Conservation (phyloP, 2,329 filamentous ascomycete genomes). For the Aspergillus intermedius region DNA sequence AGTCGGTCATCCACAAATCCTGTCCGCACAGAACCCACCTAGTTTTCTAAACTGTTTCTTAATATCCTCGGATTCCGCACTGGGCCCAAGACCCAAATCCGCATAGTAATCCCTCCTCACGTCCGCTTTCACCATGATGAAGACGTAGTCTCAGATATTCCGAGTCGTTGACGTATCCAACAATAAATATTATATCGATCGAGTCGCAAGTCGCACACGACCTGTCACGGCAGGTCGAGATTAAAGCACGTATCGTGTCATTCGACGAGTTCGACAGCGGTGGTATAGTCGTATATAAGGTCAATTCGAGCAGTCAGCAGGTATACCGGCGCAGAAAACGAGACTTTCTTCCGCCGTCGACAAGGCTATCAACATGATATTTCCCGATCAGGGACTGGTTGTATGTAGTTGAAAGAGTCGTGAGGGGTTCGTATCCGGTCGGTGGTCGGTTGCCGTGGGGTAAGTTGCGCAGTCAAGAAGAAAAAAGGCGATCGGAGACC, state of each 20-base stretch:
- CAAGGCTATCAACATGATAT: not conserved
- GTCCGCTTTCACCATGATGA: slow-evolving; percentile 63
- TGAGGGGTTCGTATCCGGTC: not conserved
- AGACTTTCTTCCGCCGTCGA: not conserved
- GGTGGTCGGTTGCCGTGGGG: not conserved
- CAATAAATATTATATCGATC: not conserved
- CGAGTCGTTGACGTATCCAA: not conserved
- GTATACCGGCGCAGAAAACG: not conserved
- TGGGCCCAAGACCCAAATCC: slow-evolving; percentile 65
- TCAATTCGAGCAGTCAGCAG: not conserved
- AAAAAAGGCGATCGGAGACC: not conserved
- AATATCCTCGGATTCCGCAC: slow-evolving; percentile 66
- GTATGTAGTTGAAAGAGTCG: not conserved
- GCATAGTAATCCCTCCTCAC: slow-evolving; percentile 73
- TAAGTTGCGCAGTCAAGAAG: not conserved
- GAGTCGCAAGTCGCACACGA: not conserved
- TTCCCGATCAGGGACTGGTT: not conserved
- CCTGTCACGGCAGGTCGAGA: not conserved
- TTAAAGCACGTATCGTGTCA: not conserved
- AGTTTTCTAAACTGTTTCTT: slow-evolving; percentile 83
- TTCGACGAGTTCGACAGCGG: not conserved
- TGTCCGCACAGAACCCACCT: slow-evolving; percentile 43
- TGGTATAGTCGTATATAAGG: not conserved
- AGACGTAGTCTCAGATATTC: not conserved
- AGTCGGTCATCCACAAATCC: slow-evolving; percentile 1